Conservation (phyloP, 306 rosid genomes). For the Castanea sativa region DNA sequence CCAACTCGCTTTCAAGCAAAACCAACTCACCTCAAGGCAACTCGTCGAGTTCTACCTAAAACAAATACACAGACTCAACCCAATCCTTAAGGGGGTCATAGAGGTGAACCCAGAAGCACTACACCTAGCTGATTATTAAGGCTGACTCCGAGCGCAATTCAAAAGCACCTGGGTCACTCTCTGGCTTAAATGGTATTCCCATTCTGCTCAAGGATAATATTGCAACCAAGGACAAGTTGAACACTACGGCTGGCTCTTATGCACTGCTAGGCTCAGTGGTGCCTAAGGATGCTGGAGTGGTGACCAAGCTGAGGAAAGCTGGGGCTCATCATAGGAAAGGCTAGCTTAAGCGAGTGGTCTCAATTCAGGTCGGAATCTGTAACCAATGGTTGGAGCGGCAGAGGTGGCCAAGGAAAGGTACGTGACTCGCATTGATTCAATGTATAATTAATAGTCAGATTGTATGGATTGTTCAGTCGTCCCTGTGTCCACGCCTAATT, state of each 20-base stretch:
- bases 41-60: slow-evolving; percentile 39
- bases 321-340: slow-evolving; percentile 64
- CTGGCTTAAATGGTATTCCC: slow-evolving; percentile 53
- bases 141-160: slow-evolving; percentile 27
- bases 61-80: slow-evolving; percentile 38
- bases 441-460: too few relatives aligned
- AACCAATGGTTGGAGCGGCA: slow-evolving; percentile 35
- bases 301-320: slow-evolving; percentile 36
- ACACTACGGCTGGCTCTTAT: slow-evolving; percentile 56
- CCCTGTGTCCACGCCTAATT: too few relatives aligned
- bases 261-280: slow-evolving; percentile 48
- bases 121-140: slow-evolving; percentile 29
- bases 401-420: slow-evolving; percentile 59
- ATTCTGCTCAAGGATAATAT: slow-evolving; percentile 54
- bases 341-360: slow-evolving; percentile 53
- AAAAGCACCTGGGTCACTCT: not conserved
- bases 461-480: too few relatives aligned
- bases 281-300: slow-evolving; percentile 51
- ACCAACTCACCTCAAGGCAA: slow-evolving; percentile 38
- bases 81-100: slow-evolving; percentile 37
- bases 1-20: slow-evolving; percentile 40
- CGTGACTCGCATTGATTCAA: not conserved
- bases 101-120: slow-evolving; percentile 55
- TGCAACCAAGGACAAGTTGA: slow-evolving; percentile 59
- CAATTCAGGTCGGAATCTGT: slow-evolving; percentile 22